Evolutionary conservation across 192 early-diverging fungal species (phyloP), one percentile per base, ranked within the genome.

Genomic region (Linderina pennispora): DNA sequence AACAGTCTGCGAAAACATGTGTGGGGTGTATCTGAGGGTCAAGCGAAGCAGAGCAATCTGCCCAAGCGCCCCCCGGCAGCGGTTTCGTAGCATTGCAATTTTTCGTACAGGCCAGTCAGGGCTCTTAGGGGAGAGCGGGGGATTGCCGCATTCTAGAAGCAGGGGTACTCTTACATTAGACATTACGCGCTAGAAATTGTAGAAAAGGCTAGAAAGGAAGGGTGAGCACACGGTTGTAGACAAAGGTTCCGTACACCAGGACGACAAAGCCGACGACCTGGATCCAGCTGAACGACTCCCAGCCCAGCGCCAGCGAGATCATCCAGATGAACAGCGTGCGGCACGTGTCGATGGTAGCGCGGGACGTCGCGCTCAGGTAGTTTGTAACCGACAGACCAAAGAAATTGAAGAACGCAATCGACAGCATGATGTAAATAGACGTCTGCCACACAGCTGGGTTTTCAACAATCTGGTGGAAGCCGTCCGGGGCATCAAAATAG

Each of bases 301-400:
- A 98, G 13, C 92, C 92, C 37, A 98, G 79, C n/a, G 71, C 77
- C 15, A 97, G 63, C 21, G 83, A 86, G 40, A 88, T 78, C 71
- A 87, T 84, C 96, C 96, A 98, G 49, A 98, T 94, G 53, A 97
- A 94, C 40, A 97, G 66, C 5, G 92, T 98, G 36, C 94, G 77
- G 80, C 89, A 91, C 9, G 93, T 92, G 50, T 98, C 95, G 41
- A 98, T 96, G 0, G 93, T 98, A 8, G 82, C 85, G n/a, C 95
- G 76, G 15, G 87, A 80, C 2, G 95, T 98, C 33, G 95, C 93
- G 23, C 81, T 85, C 35, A 97, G 72, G 25, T 72, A 84, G 26
- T 80, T 75, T 2, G 95, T 98, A 19, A 98, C 90, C 3, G 82
- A 82, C 18, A 98, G 78, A 5, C 95, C 95, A 62, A 91, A 94